Base-by-base conservation (phyloP, 306 rosid genomes). In the Astragalus glycyphyllos region DNA sequence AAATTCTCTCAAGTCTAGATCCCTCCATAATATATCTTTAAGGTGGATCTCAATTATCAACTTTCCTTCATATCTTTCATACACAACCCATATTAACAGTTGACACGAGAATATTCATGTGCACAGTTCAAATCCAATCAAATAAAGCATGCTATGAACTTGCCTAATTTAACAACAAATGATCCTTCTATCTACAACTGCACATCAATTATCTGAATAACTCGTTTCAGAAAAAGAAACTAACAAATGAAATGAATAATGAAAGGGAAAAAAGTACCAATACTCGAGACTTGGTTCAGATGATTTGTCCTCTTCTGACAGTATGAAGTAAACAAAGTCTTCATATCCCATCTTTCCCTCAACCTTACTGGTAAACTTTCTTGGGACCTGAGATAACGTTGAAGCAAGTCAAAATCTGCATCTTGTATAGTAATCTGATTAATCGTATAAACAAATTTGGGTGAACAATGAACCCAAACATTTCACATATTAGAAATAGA, bases 311-410 rank as follows among this genome's bases (percentile, higher is more conserved):
- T 95, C 99, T 80, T 95, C 99, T 7, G 97, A 79, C 44, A 95
- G 83, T 80, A 95, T 95, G 81, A 95, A 95, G 83, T 95, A 91
- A 62, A 89, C 97, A 81, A 95, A 95, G 86, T 95, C 99, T 85
- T 95, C 97, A 82, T 95, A 95, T 68, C 99, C 99, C 99, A 95
- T 95, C 83, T 87, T 95, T 62, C 99, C 99, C 82, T 88, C 97
- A 82, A 86, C 96, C 84, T 84, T 89, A 73, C 96, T 86, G 50
- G 93, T 91, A 84, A 95, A 95, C 91, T 89, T 95, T 84, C 99
- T 89, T 44, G 99, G 80, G 50, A 91, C 83, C 99, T 95, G 86
- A 49, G 58, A 80, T 50, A 59, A 65, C 48, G 74, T 40, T 44
- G 50, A 75, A 79, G 55, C 44, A 71, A 29, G 58, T 67, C 40